Conservation (phyloP, 306 rosid species). For the barrel medic (Medicago truncatula) region DNA sequence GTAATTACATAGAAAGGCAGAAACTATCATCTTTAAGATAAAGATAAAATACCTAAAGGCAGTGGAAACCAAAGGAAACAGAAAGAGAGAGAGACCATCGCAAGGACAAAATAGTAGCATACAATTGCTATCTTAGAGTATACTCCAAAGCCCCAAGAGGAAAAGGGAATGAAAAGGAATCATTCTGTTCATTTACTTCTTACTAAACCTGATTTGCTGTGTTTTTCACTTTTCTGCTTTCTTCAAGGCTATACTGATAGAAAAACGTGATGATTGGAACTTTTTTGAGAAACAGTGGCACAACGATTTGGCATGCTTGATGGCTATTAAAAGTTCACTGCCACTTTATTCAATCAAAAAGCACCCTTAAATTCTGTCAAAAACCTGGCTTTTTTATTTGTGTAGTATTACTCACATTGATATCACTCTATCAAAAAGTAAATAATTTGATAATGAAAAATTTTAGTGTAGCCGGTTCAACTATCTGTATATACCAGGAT, state of each 20-base stretch:
- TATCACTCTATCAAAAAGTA: constrained; percentile 30
- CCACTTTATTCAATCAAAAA: constrained; percentile 27
- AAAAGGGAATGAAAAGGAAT: constrained; percentile 21
- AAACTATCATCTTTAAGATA: constrained; percentile 30
- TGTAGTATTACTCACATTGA: neutral
- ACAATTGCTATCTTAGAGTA: constrained; percentile 10
- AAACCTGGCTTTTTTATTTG: neutral
- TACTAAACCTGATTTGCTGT: constrained; percentile 19
- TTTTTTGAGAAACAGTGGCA: neutral
- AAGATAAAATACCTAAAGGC: constrained; percentile 11
- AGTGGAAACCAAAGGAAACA: constrained; percentile 21
- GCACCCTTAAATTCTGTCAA: constrained; percentile 1
- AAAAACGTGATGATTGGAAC: neutral
- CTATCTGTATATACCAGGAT: constrained; percentile 2
- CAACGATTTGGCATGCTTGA: constrained; percentile 16
- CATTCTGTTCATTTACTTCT: constrained; percentile 6
- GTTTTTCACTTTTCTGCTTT: constrained; percentile 13
- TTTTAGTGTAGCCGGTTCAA: constrained; percentile 18
- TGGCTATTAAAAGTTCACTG: neutral
- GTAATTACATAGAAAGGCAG: constrained; percentile 24
- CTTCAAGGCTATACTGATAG: constrained; percentile 11
- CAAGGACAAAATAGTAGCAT: neutral
- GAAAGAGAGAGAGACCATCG: constrained; percentile 25
- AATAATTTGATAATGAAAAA: constrained; percentile 15
- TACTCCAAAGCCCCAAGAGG: constrained; percentile 20